Conservation (phyloP, 2,329 filamentous ascomycete genomes). For the Blastomyces emzantsi region DNA sequence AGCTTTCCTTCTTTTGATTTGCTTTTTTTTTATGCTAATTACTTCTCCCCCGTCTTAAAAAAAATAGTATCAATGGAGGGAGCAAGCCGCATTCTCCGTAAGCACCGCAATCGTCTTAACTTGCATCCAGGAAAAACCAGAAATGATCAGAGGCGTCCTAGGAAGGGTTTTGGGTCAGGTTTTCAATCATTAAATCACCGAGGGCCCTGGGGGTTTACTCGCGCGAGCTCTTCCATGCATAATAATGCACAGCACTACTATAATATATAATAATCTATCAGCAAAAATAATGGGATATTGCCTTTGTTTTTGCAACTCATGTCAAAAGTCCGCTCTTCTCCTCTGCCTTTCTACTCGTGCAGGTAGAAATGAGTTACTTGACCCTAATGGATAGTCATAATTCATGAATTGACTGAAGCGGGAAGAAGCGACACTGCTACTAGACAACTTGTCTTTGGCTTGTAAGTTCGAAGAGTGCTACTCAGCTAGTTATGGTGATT, state of each 20-base stretch:
- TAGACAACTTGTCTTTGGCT: too few relatives aligned
- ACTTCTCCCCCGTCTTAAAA: slow-evolving; percentile 18
- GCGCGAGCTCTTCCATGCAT: background rate
- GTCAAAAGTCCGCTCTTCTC: too few relatives aligned
- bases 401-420: too few relatives aligned
- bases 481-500: too few relatives aligned
- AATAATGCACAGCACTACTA: background rate
- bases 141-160: slow-evolving; percentile 58
- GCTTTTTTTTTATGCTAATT: slow-evolving; percentile 8
- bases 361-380: too few relatives aligned
- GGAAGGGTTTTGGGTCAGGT: slow-evolving; percentile 51
- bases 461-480: too few relatives aligned
- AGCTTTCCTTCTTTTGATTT: background rate
- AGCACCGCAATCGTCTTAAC: slow-evolving; percentile 64
- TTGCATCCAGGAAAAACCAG: slow-evolving; percentile 53
- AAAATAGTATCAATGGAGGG: slow-evolving; percentile 55
- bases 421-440: too few relatives aligned
- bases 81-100: slow-evolving; percentile 56
- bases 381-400: too few relatives aligned
- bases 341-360: too few relatives aligned
- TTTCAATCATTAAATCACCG: slow-evolving; percentile 21
- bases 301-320: too few relatives aligned
- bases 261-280: background rate
- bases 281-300: too few relatives aligned
- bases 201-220: background rate